These are phyloP conservation scores for Raddia distichophylla DNA, from an alignment of 176 grass and related monocot species.

Conservation along the genomic window DNA sequence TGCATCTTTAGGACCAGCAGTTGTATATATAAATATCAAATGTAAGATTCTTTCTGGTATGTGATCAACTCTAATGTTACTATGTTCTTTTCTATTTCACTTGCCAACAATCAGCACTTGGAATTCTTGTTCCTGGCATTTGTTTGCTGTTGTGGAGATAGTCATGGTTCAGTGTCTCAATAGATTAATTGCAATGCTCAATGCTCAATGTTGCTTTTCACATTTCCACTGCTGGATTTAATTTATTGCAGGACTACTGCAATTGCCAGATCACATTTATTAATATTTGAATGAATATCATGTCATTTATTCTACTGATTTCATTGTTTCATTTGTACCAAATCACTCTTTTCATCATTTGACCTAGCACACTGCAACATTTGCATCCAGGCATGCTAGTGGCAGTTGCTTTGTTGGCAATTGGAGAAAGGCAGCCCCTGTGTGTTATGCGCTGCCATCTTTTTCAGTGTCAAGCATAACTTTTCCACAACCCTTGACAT, in stretches of 20 bases:
- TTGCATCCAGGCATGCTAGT: conserved; percentile 44
- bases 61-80: not conserved
- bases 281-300: not conserved
- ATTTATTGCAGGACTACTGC: not conserved
- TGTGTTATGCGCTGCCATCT: not conserved
- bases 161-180: not conserved
- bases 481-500: not conserved
- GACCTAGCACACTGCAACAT: conserved; percentile 35
- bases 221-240: not conserved
- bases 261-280: conserved; percentile 1
- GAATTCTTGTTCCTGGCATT: not conserved
- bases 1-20: conserved; percentile 60
- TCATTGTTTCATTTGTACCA: conserved; percentile 12
- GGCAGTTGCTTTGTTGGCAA: conserved; percentile 41
- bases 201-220: not conserved
- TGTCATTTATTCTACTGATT: not conserved
- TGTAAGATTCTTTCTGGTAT: conserved; percentile 33
- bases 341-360: conserved; percentile 16
- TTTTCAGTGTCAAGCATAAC: not conserved
- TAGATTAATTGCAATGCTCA: not conserved
- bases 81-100: not conserved
- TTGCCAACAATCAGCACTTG: not conserved
- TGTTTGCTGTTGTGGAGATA: not conserved
- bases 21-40: conserved; percentile 38
- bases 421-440: conserved; percentile 34